Conservation (phyloP, 2,329 filamentous ascomycete genomes). For the Onygena corvina region DNA sequence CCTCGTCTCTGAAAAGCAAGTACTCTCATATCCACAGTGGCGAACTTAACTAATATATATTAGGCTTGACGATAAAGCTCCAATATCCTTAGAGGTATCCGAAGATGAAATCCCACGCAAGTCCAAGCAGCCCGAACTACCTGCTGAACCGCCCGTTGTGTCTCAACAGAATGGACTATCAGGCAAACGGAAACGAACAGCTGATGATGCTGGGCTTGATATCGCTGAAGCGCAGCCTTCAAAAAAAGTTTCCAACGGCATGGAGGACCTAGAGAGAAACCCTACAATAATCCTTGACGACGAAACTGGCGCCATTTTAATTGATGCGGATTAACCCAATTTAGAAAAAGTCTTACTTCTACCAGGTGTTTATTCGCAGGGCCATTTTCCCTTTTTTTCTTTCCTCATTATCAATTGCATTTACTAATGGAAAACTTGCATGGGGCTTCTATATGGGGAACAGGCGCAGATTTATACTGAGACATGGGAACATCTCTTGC, state of each 20-base stretch:
- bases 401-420: neutral
- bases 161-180: slow-evolving; percentile 16
- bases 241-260: slow-evolving; percentile 27
- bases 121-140: slow-evolving; percentile 29
- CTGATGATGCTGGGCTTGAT: slow-evolving; percentile 30
- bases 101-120: slow-evolving; percentile 39
- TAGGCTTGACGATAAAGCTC: slow-evolving; percentile 26
- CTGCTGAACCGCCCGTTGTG: slow-evolving; percentile 21
- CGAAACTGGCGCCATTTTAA: slow-evolving; percentile 51
- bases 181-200: slow-evolving; percentile 36
- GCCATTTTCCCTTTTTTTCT: neutral
- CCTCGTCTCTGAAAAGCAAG: slow-evolving; percentile 31
- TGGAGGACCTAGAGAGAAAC: slow-evolving; percentile 32
- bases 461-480: no score
- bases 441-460: no score
- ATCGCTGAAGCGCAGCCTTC: slow-evolving; percentile 27
- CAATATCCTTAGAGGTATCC: slow-evolving; percentile 28
- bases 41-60: slow-evolving; percentile 17
- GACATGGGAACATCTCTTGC: no score
- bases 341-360: neutral
- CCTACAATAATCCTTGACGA: slow-evolving; percentile 38
- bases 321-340: slow-evolving; percentile 45
- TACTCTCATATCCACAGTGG: neutral
- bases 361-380: neutral
- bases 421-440: no score